Evolutionary conservation across 2,329 filamentous ascomycete genomes (phyloP).

Genomic region (Arthrobotrys sinensis): DNA sequence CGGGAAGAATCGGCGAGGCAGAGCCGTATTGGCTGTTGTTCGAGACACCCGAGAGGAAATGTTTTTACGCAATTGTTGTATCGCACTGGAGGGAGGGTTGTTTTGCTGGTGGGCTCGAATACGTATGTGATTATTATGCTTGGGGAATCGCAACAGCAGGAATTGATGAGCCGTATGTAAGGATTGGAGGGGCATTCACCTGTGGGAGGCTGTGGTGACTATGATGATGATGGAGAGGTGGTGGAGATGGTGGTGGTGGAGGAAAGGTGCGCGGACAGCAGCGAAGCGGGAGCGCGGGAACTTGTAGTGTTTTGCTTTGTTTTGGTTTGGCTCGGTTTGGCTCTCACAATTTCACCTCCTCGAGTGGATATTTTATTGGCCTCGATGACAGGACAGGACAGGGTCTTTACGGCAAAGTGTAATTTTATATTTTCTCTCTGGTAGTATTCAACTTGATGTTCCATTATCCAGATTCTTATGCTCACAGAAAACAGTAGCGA

Average conservation of each 20-base stretch:
- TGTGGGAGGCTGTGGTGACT: neutral
- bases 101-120: neutral
- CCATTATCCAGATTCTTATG: neutral
- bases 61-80: conserved; percentile 4
- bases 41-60: neutral
- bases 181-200: neutral
- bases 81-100: conserved; percentile 5
- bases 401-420: neutral
- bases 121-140: neutral
- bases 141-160: neutral
- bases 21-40: neutral
- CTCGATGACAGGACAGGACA: neutral
- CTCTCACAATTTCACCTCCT: neutral
- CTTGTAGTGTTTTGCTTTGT: conserved; percentile 54
- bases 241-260: conserved; percentile 17
- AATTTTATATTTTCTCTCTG: neutral
- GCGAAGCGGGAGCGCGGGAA: conserved; percentile 33
- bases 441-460: neutral
- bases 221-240: neutral
- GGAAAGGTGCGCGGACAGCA: neutral
- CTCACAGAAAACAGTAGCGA: neutral
- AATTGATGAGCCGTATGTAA: neutral
- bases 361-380: too few relatives aligned
- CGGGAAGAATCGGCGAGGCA: conserved; percentile 57
- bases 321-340: conserved; percentile 47